Evolutionary conservation across 495 filamentous ascomycete genomes (phyloP).

Genomic region (Baudoinia panamericana): DNA sequence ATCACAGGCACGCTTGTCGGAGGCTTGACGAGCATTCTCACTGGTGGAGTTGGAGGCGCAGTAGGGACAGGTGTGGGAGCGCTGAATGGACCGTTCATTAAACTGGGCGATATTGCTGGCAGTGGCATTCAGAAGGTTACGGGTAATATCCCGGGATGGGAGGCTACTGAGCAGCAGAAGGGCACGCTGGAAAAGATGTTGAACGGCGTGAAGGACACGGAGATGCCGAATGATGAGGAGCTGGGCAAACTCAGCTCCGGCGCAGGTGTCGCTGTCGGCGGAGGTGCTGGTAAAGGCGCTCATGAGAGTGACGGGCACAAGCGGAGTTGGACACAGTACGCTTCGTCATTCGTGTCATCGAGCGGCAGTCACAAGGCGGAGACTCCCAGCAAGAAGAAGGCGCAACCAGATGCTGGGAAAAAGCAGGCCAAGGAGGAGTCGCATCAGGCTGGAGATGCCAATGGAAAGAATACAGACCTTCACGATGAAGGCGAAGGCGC

Average conservation of each 20-base stretch:
- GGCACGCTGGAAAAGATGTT: slow-evolving; percentile 22
- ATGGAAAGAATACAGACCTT: too few species aligned
- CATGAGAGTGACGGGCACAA: background rate
- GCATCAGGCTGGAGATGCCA: too few species aligned
- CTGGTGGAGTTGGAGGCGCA: slow-evolving; percentile 18
- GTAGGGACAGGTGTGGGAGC: slow-evolving; percentile 15
- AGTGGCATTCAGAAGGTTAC: slow-evolving; percentile 12
- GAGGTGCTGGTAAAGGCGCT: background rate
- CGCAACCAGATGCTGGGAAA: too few species aligned
- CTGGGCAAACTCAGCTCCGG: slow-evolving; percentile 9
- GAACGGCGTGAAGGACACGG: slow-evolving; percentile 12
- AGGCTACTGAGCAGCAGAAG: slow-evolving; percentile 21
- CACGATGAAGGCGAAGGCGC: too few species aligned
- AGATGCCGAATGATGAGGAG: slow-evolving; percentile 16
- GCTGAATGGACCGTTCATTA: slow-evolving; percentile 17
- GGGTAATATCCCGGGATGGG: slow-evolving; percentile 21
- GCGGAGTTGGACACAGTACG: slow-evolving; percentile 2
- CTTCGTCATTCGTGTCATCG: slow-evolving; percentile 6
- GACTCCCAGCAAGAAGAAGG: background rate
- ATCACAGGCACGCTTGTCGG: slow-evolving; percentile 23
- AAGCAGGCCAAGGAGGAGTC: too few species aligned
- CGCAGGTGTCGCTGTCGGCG: background rate
- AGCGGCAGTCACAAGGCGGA: background rate
- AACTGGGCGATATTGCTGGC: slow-evolving; percentile 19
- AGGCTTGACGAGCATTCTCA: slow-evolving; percentile 12